Conservation (phyloP, 371 early-diverging fungal species). For the Lichtheimia ornata region DNA sequence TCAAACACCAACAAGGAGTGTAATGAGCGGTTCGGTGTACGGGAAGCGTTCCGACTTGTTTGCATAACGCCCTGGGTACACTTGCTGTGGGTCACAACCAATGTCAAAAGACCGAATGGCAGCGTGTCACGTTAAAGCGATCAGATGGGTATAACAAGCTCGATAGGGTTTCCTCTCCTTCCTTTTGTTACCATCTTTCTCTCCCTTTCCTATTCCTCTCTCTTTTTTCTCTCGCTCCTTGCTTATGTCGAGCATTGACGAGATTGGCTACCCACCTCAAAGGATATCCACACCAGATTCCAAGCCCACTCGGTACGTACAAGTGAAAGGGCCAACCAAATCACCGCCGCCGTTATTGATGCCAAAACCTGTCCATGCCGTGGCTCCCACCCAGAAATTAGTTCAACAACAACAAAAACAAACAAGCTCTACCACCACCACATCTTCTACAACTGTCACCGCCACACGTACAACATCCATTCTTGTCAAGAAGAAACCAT, state of each 20-base stretch:
- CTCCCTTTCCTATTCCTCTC: not conserved
- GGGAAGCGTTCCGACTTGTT: too few relatives aligned
- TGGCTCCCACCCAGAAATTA: slow-evolving; percentile 20
- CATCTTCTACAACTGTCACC: not conserved
- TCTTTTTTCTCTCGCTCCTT: not conserved
- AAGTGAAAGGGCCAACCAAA: slow-evolving; percentile 20
- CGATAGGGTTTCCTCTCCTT: too few relatives aligned
- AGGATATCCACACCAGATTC: not conserved
- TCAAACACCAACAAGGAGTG: too few relatives aligned
- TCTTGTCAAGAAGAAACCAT: not conserved
- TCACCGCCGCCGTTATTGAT: slow-evolving; percentile 27
- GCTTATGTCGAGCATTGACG: slow-evolving; percentile 1
- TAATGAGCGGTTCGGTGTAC: too few relatives aligned
- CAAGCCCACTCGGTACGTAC: slow-evolving; percentile 1
- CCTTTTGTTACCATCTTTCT: not conserved
- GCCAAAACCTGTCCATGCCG: slow-evolving; percentile 22
- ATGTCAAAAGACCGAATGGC: too few relatives aligned
- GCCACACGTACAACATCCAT: not conserved
- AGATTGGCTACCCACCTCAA: slow-evolving; percentile 1
- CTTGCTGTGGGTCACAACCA: too few relatives aligned
- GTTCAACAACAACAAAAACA: slow-evolving; percentile 9
- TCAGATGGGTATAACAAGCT: too few relatives aligned
- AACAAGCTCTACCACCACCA: not conserved
- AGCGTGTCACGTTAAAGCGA: too few relatives aligned
- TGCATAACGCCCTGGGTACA: too few relatives aligned